Evolutionary conservation across 1,284 basidiomycete genomes (phyloP), one percentile per base, ranked within the genome.

Genomic region (Heterobasidion occidentale): DNA sequence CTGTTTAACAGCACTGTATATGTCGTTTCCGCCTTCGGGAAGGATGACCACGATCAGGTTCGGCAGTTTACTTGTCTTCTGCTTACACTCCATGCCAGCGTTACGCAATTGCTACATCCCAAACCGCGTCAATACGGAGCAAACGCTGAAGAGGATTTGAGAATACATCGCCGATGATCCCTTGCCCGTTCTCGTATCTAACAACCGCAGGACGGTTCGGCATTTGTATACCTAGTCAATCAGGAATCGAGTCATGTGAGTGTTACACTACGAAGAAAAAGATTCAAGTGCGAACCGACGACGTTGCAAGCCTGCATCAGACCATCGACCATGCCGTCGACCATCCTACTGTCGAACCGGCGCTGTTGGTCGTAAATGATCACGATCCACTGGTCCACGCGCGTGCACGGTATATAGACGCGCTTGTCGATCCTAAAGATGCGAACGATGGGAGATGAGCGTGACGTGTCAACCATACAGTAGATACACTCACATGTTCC

Each of bases 1-100:
- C 88, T 88, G 82, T 69, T 91, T 91, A 12, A 90, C 78, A n/a
- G 81, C 79, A 1, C 77, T 83, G 64, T 90, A 91, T 17, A 90
- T 80, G 53, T 90, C 86, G 46, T 85, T 83, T 0, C 81, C 85
- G 1, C 78, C 77, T 57, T 90, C 87, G 0, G 88, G 88, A n/a
- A 91, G 74, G 51, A 90, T 69, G n/a, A 83, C 78, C 1, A 90
- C 78, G 20, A 90, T 74, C 2, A 90, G 73, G 8, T 73, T 75
- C 0, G 88, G 88, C 2, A 71, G 68, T 4, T 64, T 62, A 11
- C 67, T 67, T 19, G 71, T 71, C 60, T 70, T 74, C 47, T 68
- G 63, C 44, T 61, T 66, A 61, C 76, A 79, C 35, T 72, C 73
- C 1, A 61, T 60, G 9, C 86, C 86, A 1, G 74, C 74, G 1